Evolutionary conservation across 306 rosid species (phyloP).

Genomic region (Quercus wislizeni): DNA sequence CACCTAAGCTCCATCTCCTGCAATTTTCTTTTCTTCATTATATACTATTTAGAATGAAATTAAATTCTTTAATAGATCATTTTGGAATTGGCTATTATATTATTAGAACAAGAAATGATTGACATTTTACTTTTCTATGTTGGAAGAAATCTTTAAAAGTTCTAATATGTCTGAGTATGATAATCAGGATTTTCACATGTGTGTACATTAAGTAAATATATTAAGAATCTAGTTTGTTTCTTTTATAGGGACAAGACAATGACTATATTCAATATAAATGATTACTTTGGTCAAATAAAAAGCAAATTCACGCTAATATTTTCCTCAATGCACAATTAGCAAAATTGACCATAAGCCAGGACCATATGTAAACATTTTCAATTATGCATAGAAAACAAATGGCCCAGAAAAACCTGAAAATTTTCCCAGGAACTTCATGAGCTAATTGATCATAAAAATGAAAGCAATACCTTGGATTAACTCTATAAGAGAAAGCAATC

Average conservation of each 20-base stretch:
- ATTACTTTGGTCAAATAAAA: neutral
- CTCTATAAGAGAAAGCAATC: neutral
- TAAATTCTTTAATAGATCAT: neutral
- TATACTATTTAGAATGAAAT: neutral
- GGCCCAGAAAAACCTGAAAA: neutral
- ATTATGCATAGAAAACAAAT: neutral
- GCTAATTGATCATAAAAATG: constrained; percentile 6
- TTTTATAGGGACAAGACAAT: neutral
- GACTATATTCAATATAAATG: neutral
- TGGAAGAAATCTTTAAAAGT: no score
- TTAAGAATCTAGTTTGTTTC: neutral
- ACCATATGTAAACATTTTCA: neutral
- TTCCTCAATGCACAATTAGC: neutral
- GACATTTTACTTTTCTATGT: no score
- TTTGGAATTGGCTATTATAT: neutral
- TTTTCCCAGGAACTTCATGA: neutral
- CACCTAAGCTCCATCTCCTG: no score
- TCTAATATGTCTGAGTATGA: neutral
- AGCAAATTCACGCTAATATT: neutral
- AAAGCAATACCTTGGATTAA: neutral
- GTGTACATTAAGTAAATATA: neutral
- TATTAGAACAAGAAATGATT: neutral
- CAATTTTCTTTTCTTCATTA: no score
- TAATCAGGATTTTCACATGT: neutral
- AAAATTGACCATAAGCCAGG: neutral